Conservation (phyloP, 805 yeast species). For the Metschnikowia borealis region DNA sequence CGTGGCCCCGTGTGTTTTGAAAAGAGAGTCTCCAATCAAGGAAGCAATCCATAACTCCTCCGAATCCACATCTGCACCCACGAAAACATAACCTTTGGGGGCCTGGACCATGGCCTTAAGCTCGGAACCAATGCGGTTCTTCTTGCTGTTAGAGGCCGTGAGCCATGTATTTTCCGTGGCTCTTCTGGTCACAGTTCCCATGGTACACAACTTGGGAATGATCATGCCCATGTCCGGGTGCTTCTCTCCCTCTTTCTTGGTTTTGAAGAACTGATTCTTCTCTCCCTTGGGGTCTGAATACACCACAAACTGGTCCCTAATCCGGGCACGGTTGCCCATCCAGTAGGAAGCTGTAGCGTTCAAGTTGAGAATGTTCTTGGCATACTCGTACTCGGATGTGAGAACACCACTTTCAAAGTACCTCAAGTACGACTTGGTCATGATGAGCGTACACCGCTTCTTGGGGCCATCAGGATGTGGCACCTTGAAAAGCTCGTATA, state of each 20-base stretch:
- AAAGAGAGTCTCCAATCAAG: slow-evolving; percentile 85
- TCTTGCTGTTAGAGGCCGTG: slow-evolving; percentile 93
- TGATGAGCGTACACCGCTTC: slow-evolving; percentile 66
- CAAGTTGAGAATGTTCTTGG: slow-evolving; percentile 72
- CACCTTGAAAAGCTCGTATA: slow-evolving; percentile 53
- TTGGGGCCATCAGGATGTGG: slow-evolving; percentile 86
- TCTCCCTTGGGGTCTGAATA: slow-evolving; percentile 29
- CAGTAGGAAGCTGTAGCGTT: slow-evolving; percentile 85
- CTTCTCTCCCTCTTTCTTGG: slow-evolving; percentile 20
- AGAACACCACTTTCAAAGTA: slow-evolving; percentile 71
- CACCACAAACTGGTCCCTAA: slow-evolving; percentile 81
- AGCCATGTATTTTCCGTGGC: slow-evolving; percentile 98
- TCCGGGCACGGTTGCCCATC: slow-evolving; percentile 86
- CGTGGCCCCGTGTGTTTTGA: slow-evolving; percentile 89
- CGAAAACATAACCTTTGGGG: slow-evolving; percentile 84
- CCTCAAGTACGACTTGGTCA: slow-evolving; percentile 71
- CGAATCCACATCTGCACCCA: slow-evolving; percentile 98
- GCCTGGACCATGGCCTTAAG: slow-evolving; percentile 82
- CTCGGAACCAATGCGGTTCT: slow-evolving; percentile 85
- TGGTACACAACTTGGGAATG: slow-evolving; percentile 76
- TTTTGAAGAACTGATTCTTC: slow-evolving; percentile 24
- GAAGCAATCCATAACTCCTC: slow-evolving; percentile 99
- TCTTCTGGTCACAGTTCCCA: slow-evolving; percentile 96
- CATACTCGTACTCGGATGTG: slow-evolving; percentile 66
- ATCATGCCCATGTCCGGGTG: slow-evolving; percentile 59